Percentiles rank a stretch among this genome's conserved stretches.
phyloP scores from a whole-genome alignment of 495 filamentous ascomycete genomes.

The Echria macrotheca region DNA sequence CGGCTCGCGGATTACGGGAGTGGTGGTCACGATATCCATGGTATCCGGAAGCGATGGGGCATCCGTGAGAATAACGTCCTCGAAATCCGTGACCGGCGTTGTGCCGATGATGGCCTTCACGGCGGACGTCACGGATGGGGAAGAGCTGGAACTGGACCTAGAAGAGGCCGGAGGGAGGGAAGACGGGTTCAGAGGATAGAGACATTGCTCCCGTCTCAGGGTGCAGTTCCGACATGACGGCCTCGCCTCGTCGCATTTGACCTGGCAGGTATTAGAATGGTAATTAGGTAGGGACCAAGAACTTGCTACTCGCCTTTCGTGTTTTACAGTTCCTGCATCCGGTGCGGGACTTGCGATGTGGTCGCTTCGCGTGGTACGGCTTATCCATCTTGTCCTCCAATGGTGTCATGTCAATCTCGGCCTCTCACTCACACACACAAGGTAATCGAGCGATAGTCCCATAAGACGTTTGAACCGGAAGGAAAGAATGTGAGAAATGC shows the following conservation, averaged over 20 bases:
- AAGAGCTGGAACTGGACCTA: slow-evolving; percentile 11
- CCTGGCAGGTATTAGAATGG: slow-evolving; percentile 11
- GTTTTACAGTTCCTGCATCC: background rate
- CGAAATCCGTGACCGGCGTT: background rate
- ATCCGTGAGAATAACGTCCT: slow-evolving; percentile 7
- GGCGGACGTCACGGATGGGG: no score
- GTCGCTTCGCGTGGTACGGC: background rate
- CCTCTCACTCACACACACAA: no score
- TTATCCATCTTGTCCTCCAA: no score
- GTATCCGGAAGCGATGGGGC: background rate
- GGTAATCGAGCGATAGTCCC: no score
- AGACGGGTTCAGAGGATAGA: slow-evolving; percentile 24
- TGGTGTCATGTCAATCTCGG: no score
- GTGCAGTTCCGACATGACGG: slow-evolving; percentile 43
- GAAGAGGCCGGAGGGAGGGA: background rate
- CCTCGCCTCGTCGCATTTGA: slow-evolving; percentile 46
- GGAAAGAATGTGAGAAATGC: no score
- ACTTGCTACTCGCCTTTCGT: background rate
- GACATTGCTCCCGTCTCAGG: slow-evolving; percentile 38
- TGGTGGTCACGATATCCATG: background rate
- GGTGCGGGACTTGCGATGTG: background rate
- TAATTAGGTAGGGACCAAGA: background rate
- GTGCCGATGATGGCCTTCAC: background rate
- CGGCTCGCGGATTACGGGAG: slow-evolving; percentile 28
- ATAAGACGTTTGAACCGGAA: no score